Evolutionary conservation across 352 stramenopile genomes (phyloP).

Genomic region (Hyaloperonospora arabidopsidis): DNA sequence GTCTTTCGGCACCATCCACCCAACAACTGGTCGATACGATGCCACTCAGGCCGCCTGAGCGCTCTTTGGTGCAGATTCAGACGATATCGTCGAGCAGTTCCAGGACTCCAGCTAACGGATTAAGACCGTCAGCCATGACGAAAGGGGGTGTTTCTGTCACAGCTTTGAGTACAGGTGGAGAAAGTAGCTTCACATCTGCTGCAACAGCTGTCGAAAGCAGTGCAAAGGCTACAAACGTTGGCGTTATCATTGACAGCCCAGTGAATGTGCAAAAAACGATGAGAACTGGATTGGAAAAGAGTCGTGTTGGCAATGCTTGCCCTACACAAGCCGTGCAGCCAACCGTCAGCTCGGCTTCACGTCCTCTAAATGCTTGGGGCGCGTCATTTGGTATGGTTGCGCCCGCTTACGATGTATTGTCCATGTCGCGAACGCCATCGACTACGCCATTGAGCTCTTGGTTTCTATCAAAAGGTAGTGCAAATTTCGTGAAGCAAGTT

Average conservation of each 20-base stretch:
- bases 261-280: constrained; percentile 28
- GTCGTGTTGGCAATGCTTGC: neutral
- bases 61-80: no score
- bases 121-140: constrained; percentile 1
- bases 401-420: neutral
- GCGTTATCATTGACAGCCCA: constrained; percentile 28
- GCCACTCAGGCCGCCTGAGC: no score
- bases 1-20: no score
- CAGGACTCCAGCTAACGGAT: neutral
- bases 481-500: constrained; percentile 55
- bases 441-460: constrained; percentile 52
- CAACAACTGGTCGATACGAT: no score
- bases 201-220: neutral
- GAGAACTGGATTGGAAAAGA: constrained; percentile 7
- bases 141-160: neutral
- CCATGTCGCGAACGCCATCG: constrained; percentile 10
- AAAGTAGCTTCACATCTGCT: neutral
- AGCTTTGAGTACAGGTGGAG: neutral
- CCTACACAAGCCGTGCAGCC: neutral
- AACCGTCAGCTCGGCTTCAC: constrained; percentile 1
- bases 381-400: constrained; percentile 37
- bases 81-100: neutral
- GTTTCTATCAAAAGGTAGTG: constrained; percentile 54
- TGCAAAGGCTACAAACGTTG: constrained; percentile 4
- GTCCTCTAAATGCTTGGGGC: constrained; percentile 33